phyloP scores from a whole-genome alignment of 805 yeast genomes.

The Suhomyces canberraensis region DNA sequence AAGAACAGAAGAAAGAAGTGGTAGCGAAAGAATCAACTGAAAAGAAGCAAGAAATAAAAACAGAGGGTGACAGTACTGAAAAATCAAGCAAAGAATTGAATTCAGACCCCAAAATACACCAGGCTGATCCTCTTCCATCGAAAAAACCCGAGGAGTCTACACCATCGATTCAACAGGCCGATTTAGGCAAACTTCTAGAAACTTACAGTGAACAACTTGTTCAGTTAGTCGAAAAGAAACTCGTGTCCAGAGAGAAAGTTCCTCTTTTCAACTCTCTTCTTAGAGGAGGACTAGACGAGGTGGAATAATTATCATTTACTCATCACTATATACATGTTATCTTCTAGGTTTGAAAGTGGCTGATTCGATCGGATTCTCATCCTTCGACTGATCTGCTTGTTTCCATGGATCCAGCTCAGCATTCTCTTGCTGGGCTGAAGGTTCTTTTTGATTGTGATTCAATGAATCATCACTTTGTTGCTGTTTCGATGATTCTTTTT shows the following conservation, averaged over 20 bases:
- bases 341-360: constrained; percentile 38
- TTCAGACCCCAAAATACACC: too few relatives aligned
- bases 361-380: constrained; percentile 33
- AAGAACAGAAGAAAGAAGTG: not conserved
- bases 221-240: constrained; percentile 25
- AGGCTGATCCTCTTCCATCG: not conserved
- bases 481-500: not conserved
- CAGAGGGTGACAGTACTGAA: not conserved
- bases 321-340: constrained; percentile 6
- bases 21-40: not conserved
- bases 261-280: not conserved
- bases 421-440: not conserved
- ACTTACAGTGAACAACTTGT: constrained; percentile 38
- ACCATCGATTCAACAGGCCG: not conserved
- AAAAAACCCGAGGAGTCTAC: not conserved
- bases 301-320: not conserved
- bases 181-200: constrained; percentile 25
- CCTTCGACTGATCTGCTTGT: constrained; percentile 23
- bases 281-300: not conserved
- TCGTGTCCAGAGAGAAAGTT: constrained; percentile 3
- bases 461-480: not conserved
- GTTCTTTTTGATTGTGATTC: not conserved
- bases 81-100: not conserved
- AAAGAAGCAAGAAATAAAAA: not conserved
- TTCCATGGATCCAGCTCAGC: constrained; percentile 31